Evolutionary conservation across 176 grass and related monocot genomes (phyloP), one percentile per base, ranked within the genome.

Genomic region (Aegilops longissima): DNA sequence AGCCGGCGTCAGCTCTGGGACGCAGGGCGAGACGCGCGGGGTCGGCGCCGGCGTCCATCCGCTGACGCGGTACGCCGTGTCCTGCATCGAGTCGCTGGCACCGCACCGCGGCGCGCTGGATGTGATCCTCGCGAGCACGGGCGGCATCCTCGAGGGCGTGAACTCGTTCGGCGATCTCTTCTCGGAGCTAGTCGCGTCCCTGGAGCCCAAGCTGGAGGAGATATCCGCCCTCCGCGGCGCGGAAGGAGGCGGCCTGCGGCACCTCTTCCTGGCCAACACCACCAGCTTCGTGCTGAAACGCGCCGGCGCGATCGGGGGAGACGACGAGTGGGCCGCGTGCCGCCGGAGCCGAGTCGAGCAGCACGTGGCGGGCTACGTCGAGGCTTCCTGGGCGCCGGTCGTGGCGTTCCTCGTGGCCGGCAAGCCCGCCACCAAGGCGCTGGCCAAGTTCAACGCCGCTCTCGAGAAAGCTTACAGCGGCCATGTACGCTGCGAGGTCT

Each of bases 181-280:
- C 11, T 1, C 56, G 27, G 40, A 56, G 66, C 66, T 89, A 20
- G 12, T 80, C 39, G 9, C 30, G 14, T 61, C 54, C 58, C 17
- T 80, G 76, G 76, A 84, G 54, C 30, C 38, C n/a, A 80, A 27
- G 30, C 75, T 89, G 10, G 40, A 84, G 10, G 51, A 88, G 51
- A 79, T 12, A 27, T 58, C 70, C 17, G 7, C 5, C 40, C 31
- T 76, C 12, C 12, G 11, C 3, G 12, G 40, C 1, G 23, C 20
- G 4, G 40, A 29, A 0, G 71, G 40, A 74, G 71, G 36, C 38
- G 36, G 12, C 6, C 70, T 40, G 49, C 29, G 29, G 62, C 63
- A 86, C 11, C 70, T 90, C 13, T 90, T 90, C 83, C 29, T 82
- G 36, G 79, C 83, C 0, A 90, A 70, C 79, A 86, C 71, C 79